phyloP scores from a whole-genome alignment of 371 early-diverging fungal species.

The Choanephora cucurbitarum region DNA sequence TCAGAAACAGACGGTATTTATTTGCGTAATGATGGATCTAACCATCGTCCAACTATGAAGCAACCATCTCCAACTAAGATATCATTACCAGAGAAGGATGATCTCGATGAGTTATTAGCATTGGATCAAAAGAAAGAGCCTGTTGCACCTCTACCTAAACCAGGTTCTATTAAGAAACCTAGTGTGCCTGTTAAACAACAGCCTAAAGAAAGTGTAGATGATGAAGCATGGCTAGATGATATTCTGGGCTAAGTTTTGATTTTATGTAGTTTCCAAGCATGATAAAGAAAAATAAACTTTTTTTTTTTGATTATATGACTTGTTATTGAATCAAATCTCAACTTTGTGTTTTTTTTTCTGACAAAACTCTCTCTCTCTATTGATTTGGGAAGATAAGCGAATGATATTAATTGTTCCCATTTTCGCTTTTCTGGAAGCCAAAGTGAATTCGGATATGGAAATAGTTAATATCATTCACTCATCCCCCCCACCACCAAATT shows the following conservation, averaged over 20 bases:
- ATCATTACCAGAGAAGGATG: constrained; percentile 16
- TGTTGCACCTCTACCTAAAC: constrained; percentile 17
- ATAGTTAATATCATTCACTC: no score
- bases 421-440: no score
- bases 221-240: constrained; percentile 52
- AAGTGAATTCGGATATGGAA: no score
- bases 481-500: no score
- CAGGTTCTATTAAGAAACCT: constrained; percentile 23
- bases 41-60: constrained; percentile 12
- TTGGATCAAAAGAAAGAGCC: constrained; percentile 11
- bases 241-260: constrained; percentile 26
- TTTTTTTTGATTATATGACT: no score
- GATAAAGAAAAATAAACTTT: no score
- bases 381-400: no score
- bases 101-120: constrained; percentile 28
- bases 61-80: neutral
- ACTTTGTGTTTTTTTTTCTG: no score
- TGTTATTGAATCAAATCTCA: no score
- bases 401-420: no score
- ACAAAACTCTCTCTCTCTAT: no score
- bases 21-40: constrained; percentile 39
- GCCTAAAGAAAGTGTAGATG: constrained; percentile 20
- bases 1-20: constrained; percentile 39
- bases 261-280: no score
- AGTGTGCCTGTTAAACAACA: neutral